Percentiles rank a stretch among this genome's conserved stretches.
phyloP scores from a whole-genome alignment of 148 eudicot species.

The Pharnaceum exiguum region DNA sequence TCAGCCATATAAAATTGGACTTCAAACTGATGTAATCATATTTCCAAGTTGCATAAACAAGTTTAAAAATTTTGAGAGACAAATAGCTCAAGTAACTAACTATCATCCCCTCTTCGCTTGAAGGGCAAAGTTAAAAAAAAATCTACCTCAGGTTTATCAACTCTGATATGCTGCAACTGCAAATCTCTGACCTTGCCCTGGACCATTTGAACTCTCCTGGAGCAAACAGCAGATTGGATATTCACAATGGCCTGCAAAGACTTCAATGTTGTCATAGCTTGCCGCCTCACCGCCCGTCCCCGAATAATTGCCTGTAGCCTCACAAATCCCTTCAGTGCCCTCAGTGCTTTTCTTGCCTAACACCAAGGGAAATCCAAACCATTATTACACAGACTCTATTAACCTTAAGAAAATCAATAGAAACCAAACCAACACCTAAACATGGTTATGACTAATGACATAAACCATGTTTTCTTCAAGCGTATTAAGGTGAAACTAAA shows the following conservation, averaged over 20 bases:
- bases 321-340: constrained; percentile 77
- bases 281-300: constrained; percentile 67
- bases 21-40: no score
- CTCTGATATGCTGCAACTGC: constrained; percentile 2
- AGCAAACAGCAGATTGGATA: constrained; percentile 64
- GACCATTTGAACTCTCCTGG: constrained; percentile 41
- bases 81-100: no score
- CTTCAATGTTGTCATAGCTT: constrained; percentile 58
- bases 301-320: constrained; percentile 76
- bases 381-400: neutral
- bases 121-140: neutral
- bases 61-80: no score
- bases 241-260: constrained; percentile 65
- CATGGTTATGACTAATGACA: no score
- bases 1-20: no score
- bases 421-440: neutral
- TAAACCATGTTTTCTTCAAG: no score
- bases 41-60: no score
- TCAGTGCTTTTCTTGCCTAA: constrained; percentile 79
- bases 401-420: neutral
- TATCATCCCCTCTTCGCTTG: no score
- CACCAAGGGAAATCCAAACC: neutral
- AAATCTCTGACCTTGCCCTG: constrained; percentile 15
- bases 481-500: no score
- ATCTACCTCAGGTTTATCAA: constrained; percentile 16